Percentiles rank a stretch among this genome's conserved stretches.
Evolutionary conservation across 1,284 basidiomycete genomes (phyloP).

Genomic region (Xerocomus nothofagi): DNA sequence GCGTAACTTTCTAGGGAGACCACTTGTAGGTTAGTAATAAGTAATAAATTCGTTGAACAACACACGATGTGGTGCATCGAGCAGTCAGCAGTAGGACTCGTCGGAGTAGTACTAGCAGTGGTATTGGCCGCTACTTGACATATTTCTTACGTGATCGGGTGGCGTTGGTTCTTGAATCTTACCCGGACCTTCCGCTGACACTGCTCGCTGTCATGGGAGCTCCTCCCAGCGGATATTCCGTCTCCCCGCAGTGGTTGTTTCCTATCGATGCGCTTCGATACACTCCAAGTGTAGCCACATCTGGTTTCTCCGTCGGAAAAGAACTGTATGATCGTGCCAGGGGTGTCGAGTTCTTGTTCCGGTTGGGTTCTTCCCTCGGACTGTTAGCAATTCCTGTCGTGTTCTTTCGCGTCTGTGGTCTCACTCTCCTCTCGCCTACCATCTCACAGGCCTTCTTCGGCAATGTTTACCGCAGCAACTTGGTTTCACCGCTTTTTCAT

Average conservation of each 20-base stretch:
- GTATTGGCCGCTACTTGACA: too few relatives aligned
- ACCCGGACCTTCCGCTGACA: neutral
- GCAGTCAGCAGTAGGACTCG: too few relatives aligned
- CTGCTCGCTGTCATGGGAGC: constrained; percentile 22
- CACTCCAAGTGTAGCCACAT: constrained; percentile 53
- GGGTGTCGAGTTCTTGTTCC: constrained; percentile 80
- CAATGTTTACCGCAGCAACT: constrained; percentile 81
- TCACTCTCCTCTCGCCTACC: constrained; percentile 17
- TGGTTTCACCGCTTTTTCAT: constrained; percentile 96
- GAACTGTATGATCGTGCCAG: constrained; percentile 74
- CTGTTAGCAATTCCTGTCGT: constrained; percentile 51
- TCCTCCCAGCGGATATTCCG: constrained; percentile 25
- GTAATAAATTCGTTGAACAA: constrained; percentile 11
- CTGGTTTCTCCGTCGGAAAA: constrained; percentile 55
- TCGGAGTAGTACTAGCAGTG: too few relatives aligned
- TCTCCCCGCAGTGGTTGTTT: constrained; percentile 68
- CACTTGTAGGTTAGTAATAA: constrained; percentile 13
- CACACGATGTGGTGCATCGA: neutral
- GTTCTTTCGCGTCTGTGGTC: constrained; percentile 11
- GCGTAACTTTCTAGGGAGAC: constrained; percentile 6
- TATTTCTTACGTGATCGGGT: constrained; percentile 35
- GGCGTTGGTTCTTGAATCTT: constrained; percentile 18
- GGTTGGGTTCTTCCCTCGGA: constrained; percentile 69
- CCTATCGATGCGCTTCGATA: constrained; percentile 53
- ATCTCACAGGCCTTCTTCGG: constrained; percentile 63